Base-by-base conservation (phyloP, 129 eudicot genomes). In the Cynara cardunculus region DNA sequence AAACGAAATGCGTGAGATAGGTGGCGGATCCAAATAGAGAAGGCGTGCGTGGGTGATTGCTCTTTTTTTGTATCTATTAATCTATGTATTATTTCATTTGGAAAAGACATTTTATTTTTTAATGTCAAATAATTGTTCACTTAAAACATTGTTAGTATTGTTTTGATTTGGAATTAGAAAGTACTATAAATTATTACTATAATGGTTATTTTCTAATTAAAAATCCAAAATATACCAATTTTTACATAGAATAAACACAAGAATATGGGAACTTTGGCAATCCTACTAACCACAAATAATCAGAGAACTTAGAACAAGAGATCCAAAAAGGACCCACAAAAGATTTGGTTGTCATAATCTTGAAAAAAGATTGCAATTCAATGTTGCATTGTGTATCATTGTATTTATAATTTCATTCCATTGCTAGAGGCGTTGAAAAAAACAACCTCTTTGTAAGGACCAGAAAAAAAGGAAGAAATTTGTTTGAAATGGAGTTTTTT, bases 41-140 rank as follows among this genome's bases (percentile, higher is more conserved):
- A 82, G 28, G 53, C 24, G 85, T 75, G 28, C 56, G 81, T 69
- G 65, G 74, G 62, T 21, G 70, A 68, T 24, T 68, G 65, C 9
- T 70, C 71, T 82, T 77, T 35, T 32, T 68, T 82, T 82, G 31
- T 66, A 31, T 75, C 28, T 81, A 65, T 73, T 73, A 11, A 81
- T 81, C 72, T 56, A n/a, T 56, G 65, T 56, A 56, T 56, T 56
- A 56, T 56, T 56, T 56, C 6, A 53, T 53, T 53, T 53, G 64
- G 64, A 18, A n/a, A 56, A 56, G 24, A 56, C 65, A n/a, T n/a
- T 56, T 56, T 49, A 49, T 49, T 49, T 56, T n/a, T 56, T 56
- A 56, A 24, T 56, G 65, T 56, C 65, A 56, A 56, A 56, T 64
- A 22, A 24, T 64, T 64, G 26, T 21, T 64, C 9, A 9, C 27